These are phyloP conservation scores for Circinella umbellata DNA, from an alignment of 371 early-diverging fungal species.

Conservation along the genomic window DNA sequence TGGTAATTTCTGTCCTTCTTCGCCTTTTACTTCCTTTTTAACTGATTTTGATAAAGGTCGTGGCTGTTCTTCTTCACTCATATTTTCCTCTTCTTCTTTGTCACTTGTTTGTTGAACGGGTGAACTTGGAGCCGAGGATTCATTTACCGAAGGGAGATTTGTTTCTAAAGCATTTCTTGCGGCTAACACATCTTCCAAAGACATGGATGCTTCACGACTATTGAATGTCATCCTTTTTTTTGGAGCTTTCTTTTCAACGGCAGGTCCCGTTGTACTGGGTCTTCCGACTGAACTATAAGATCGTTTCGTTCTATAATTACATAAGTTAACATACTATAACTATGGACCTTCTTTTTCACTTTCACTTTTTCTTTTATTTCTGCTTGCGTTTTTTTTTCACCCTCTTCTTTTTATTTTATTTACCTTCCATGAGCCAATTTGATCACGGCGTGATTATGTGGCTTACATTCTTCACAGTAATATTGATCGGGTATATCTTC, in stretches of 20 bases:
- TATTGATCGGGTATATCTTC: conserved; percentile 84
- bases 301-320: conserved; percentile 16
- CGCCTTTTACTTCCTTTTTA: conserved; percentile 12
- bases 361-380: conserved; percentile 19
- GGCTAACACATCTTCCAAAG: conserved; percentile 56
- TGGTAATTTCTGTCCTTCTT: conserved; percentile 14
- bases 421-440: conserved; percentile 57
- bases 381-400: background rate
- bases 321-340: background rate
- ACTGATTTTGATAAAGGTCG: background rate
- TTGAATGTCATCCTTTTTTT: conserved; percentile 62
- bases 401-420: conserved; percentile 14
- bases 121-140: conserved; percentile 18
- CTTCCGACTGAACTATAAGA: conserved; percentile 23
- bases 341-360: background rate
- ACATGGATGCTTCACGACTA: conserved; percentile 61
- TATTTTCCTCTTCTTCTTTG: conserved; percentile 12
- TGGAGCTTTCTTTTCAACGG: conserved; percentile 36
- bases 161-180: conserved; percentile 42
- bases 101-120: conserved; percentile 16
- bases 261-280: background rate
- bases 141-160: background rate
- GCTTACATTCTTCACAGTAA: conserved; percentile 86
- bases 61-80: conserved; percentile 17
- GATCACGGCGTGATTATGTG: conserved; percentile 78